Conservation (phyloP, 768 basidiomycete genomes). For the Macrolepiota dolichaula region DNA sequence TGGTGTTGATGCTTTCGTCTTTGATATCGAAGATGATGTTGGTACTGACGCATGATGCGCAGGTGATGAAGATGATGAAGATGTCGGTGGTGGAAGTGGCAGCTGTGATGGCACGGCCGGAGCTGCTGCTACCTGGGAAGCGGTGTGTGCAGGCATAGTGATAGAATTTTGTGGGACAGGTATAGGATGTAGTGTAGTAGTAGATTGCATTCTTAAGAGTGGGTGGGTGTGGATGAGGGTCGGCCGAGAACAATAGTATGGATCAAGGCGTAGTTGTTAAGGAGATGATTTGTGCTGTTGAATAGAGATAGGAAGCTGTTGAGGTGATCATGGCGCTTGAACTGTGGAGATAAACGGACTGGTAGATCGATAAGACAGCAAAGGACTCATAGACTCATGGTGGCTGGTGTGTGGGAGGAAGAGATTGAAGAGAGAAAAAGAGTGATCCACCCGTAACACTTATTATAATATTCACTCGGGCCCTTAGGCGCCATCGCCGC, state of each 20-base stretch:
- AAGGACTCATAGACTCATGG: conserved; percentile 6
- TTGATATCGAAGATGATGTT: conserved; percentile 8
- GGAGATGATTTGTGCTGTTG: neutral
- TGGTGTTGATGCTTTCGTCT: conserved; percentile 5
- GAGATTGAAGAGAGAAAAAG: neutral
- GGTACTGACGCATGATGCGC: conserved; percentile 6
- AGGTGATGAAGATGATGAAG: conserved; percentile 9
- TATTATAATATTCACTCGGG: conserved; percentile 9
- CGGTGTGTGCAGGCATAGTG: neutral
- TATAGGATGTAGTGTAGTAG: neutral
- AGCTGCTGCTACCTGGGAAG: neutral
- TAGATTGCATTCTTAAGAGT: neutral
- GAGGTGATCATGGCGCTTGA: conserved; percentile 2
- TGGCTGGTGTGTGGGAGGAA: neutral
- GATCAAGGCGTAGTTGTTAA: neutral
- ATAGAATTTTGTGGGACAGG: neutral
- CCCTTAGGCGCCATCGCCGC: conserved; percentile 2
- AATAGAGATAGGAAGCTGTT: neutral
- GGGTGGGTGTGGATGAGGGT: neutral
- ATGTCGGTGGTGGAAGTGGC: neutral
- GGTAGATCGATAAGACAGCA: neutral
- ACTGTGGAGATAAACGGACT: neutral
- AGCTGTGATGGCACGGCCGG: neutral
- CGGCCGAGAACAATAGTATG: neutral
- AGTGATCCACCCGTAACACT: conserved; percentile 1